Evolutionary conservation across 2,329 filamentous ascomycete species (phyloP), one percentile per base, ranked within the genome.

Genomic region (Pyrenophora teres): DNA sequence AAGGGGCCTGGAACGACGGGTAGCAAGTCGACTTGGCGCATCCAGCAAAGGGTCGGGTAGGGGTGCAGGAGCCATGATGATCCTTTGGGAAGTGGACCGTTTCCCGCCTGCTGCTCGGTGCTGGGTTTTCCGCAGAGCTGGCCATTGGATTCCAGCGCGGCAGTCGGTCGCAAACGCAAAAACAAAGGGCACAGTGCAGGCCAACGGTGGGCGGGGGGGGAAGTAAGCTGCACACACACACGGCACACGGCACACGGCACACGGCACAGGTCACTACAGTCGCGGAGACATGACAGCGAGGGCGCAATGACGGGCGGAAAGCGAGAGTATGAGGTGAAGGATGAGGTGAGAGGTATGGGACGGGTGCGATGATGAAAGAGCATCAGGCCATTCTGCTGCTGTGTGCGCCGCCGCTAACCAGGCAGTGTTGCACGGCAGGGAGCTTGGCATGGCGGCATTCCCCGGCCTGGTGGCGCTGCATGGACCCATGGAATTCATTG

Each of bases 81-180:
- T 54, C 45, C 46, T 57, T 52, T 19, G 31, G 10, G 41, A 47
- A 30, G 25, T 38, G 46, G 50, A 43, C 55, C 50, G 44, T 49
- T 36, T 46, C 19, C 35, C 47, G 51, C 36, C 41, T 39, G 46
- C 35, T 50, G 52, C 56, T 40, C 12, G 38, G 25, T 40, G 52
- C 55, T 53, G 49, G 46, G 31, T 43, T 38, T 42, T 49, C 59
- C 59, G 48, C 48, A 52, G 46, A 40, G 40, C n/a, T 36, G 59
- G 59, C 48, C 55, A 62, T 62, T 62, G 59, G 59, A 51, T 60
- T 56, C 59, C 59, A 58, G 45, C 6, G 18, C 30, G 37, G 36
- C 39, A 25, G 38, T 51, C 41, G 31, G 54, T 60, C 59, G 19
- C 44, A 44, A 40, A 15, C 15, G 15, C 15, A 15, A 15, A 15